phyloP scores from a whole-genome alignment of 169 alveolate genomes.

The Plasmodium reichenowi region DNA sequence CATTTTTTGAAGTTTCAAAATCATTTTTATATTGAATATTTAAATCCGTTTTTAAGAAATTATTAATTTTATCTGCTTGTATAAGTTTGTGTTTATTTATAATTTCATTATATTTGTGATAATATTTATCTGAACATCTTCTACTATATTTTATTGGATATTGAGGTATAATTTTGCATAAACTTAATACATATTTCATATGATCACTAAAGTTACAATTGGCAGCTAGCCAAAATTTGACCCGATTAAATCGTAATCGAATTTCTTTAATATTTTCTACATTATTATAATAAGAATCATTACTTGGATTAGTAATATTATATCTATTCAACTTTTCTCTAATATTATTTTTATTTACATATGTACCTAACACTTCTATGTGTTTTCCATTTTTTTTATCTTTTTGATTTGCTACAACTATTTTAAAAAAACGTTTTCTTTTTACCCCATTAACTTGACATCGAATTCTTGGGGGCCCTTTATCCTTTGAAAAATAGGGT shows the following conservation, averaged over 20 bases:
- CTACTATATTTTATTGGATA: conserved; percentile 69
- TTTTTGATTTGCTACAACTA: conserved; percentile 91
- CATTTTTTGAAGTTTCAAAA: conserved; percentile 18
- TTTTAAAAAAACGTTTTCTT: conserved; percentile 85
- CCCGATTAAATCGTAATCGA: conserved; percentile 88
- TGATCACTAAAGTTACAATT: conserved; percentile 86
- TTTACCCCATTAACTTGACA: conserved; percentile 86
- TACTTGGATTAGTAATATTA: conserved; percentile 82
- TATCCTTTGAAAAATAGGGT: conserved; percentile 84
- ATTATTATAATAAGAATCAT: conserved; percentile 70
- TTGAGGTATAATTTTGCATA: conserved; percentile 74
- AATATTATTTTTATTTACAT: conserved; percentile 80
- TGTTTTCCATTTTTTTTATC: conserved; percentile 92
- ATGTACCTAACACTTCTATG: conserved; percentile 89
- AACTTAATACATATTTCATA: conserved; percentile 68
- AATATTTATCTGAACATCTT: conserved; percentile 69
- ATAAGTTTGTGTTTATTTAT: conserved; percentile 66
- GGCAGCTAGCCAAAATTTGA: conserved; percentile 91
- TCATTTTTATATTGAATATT: conserved; percentile 59
- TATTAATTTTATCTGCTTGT: conserved; percentile 69
- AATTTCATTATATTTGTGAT: conserved; percentile 62
- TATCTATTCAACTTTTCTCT: conserved; percentile 80
- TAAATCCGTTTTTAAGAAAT: conserved; percentile 68
- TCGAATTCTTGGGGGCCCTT: conserved; percentile 87
- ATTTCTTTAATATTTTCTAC: conserved; percentile 85